phyloP scores from a whole-genome alignment of 129 eudicot genomes.

The Centaurea solstitialis region DNA sequence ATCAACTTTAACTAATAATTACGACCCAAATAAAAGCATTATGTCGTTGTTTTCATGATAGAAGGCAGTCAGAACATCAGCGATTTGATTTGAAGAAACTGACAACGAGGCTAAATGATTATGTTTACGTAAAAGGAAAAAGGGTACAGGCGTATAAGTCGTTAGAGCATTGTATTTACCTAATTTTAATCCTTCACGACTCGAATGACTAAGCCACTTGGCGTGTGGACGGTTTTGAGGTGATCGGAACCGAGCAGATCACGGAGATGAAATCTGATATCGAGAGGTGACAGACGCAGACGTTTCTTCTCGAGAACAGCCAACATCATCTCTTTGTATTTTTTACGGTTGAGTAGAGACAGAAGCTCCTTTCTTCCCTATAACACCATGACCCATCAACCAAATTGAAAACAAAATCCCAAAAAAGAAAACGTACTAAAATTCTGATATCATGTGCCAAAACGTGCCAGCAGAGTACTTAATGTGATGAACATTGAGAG shows the following conservation, averaged over 20 bases:
- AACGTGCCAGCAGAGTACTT: background rate
- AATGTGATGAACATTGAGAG: background rate
- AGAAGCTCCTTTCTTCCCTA: conserved; percentile 94
- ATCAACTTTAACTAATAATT: background rate
- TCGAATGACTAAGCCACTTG: conserved; percentile 83
- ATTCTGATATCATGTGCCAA: conserved; percentile 1
- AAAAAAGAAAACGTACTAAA: background rate
- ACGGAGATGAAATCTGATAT: conserved; percentile 92
- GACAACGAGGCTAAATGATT: background rate
- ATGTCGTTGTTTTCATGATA: background rate
- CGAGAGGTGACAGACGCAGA: conserved; percentile 76
- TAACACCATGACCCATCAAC: conserved; percentile 11
- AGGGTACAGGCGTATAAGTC: conserved; percentile 9
- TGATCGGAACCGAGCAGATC: conserved; percentile 93
- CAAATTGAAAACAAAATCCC: conserved; percentile 7
- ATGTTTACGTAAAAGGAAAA: conserved; percentile 29
- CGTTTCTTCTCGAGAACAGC: conserved; percentile 76
- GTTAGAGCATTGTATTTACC: conserved; percentile 30
- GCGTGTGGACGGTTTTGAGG: conserved; percentile 72
- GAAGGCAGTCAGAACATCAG: background rate
- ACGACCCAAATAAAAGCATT: background rate
- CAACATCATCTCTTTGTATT: conserved; percentile 95
- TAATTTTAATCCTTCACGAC: conserved; percentile 69
- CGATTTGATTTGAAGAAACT: conserved; percentile 1
- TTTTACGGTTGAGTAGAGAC: conserved; percentile 81